Base-by-base conservation (phyloP, 2,329 filamentous ascomycete genomes). In the Penicillium decumbens region DNA sequence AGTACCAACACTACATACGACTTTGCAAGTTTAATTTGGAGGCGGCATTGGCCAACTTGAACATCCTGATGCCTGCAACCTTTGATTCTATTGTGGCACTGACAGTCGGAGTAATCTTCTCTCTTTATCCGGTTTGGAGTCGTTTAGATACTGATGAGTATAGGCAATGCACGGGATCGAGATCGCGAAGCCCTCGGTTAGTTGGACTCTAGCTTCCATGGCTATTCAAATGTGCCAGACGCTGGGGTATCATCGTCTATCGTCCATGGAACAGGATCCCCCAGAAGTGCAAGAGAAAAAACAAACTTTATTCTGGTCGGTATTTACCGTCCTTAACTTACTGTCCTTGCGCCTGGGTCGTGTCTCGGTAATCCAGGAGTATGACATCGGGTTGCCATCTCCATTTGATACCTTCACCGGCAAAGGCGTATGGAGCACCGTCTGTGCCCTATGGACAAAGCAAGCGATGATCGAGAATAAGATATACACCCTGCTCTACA, bases 131-230 rank as follows among this genome's bases (percentile, higher is more conserved):
- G 4, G 6, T 18, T 37, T 4, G 9, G 12, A 18, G 2, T 37
- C 15, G 8, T 7, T 37, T 3, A 4, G 6, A 38, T 41, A 44
- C 43, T 57, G 5, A 58, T 54, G 43, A 27, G 50, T 7, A 6
- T 13, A 85, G 80, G 75, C 80, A 4, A 69, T 81, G n/a, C 81
- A 84, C 57, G 77, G 82, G 10, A 77, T 85, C 41, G 82, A 85
- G 53, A 74, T 78, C 12, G 82, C 81, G 3, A 80, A 81, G 33
- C 80, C 82, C 0, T 81, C 80, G 0, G 73, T 86, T 3, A 80
- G 80, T n/a, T 84, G 82, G 78, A 78, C 81, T n/a, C 69, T 86
- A 15, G 78, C 77, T 23, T 79, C 77, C 6, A 76, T 77, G 15
- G 83, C 82, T 0, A 77, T 79, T 10, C 76, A 80, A 44, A 72